A percentile compares a stretch with the other conserved stretches of the same genome.
Evolutionary conservation across 306 rosid species (phyloP).

Genomic region (Castanea mollissima): DNA sequence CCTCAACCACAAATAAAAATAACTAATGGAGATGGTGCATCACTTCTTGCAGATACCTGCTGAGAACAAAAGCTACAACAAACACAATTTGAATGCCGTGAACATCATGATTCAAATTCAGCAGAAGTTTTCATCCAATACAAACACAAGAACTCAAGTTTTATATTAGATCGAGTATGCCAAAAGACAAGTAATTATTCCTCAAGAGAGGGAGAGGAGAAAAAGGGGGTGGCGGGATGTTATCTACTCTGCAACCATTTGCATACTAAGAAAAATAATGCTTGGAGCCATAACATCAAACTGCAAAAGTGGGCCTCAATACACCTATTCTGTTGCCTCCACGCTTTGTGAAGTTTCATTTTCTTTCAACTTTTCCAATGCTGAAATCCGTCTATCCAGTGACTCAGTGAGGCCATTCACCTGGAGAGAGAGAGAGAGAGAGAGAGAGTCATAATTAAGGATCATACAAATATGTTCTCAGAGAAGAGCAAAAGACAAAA

Average conservation of each 20-base stretch:
- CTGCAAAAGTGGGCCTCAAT: constrained; percentile 7
- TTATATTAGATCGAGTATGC: neutral
- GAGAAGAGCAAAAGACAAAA: neutral
- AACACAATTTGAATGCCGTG: neutral
- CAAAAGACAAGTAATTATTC: constrained; percentile 26
- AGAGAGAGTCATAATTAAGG: constrained; percentile 10
- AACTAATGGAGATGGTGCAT: neutral
- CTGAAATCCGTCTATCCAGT: constrained; percentile 65
- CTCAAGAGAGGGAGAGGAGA: constrained; percentile 6
- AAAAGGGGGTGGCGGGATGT: constrained; percentile 5
- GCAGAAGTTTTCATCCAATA: neutral
- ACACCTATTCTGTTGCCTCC: constrained; percentile 53
- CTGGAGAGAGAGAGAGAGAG: constrained; percentile 40
- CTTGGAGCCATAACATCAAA: constrained; percentile 18
- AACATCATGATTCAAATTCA: neutral
- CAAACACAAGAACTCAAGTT: no score
- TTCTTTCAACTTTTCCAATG: constrained; percentile 71
- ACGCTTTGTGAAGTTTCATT: constrained; percentile 48
- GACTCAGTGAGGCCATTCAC: constrained; percentile 64
- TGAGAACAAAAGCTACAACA: neutral
- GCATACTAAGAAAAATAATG: constrained; percentile 20
- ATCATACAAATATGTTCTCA: neutral
- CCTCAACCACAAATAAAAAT: neutral
- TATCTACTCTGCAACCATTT: neutral
- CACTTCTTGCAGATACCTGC: neutral